Evolutionary conservation across 306 rosid species (phyloP).

Genomic region (Erythrophleum fordii): DNA sequence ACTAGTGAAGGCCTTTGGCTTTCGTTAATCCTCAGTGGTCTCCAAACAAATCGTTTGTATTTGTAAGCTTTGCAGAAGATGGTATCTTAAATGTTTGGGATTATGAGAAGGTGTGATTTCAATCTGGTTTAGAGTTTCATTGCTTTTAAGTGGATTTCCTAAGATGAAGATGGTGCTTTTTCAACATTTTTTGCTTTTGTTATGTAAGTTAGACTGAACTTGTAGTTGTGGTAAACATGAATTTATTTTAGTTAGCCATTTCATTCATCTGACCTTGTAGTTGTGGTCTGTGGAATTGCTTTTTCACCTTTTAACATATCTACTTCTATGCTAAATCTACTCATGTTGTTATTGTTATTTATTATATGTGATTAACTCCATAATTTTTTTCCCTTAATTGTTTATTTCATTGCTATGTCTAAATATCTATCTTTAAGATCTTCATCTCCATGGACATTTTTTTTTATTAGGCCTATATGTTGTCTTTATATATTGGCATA

Average conservation of each 20-base stretch:
- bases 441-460: neutral
- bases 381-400: neutral
- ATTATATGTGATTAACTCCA: neutral
- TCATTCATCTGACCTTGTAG: neutral
- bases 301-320: conserved; percentile 18
- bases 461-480: neutral
- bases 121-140: neutral
- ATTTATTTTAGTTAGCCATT: neutral
- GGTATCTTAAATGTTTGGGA: conserved; percentile 97
- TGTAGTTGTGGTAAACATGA: conserved; percentile 37
- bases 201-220: conserved; percentile 60
- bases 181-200: conserved; percentile 18
- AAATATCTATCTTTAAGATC: conserved; percentile 14
- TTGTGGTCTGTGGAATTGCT: neutral
- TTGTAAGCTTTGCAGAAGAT: conserved; percentile 99
- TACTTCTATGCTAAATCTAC: neutral
- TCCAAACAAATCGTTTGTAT: conserved; percentile 93
- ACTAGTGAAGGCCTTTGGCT: too few species aligned
- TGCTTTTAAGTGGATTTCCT: neutral
- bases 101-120: conserved; percentile 77
- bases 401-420: conserved; percentile 8
- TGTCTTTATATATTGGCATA: neutral
- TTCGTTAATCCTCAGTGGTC: too few species aligned
- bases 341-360: conserved; percentile 1
- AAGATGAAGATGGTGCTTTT: conserved; percentile 6